Conservation (phyloP, 116 monocot genomes). For the Dioscorea cayenensis region DNA sequence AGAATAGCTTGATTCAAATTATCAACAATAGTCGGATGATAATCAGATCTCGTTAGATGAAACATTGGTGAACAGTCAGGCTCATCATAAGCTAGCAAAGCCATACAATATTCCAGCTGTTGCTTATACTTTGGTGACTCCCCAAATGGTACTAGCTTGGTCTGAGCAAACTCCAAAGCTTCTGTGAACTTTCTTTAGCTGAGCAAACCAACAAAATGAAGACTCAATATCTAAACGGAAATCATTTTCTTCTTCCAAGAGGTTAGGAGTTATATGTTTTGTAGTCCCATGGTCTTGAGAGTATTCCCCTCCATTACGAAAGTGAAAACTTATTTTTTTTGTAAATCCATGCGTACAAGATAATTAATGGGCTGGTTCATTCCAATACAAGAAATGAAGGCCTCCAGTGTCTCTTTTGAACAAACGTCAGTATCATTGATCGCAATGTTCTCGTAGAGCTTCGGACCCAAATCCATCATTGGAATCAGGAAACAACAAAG, state of each 20-base stretch:
- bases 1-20: constrained; percentile 74
- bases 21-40: constrained; percentile 69
- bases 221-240: constrained; percentile 93
- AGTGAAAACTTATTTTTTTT: constrained; percentile 68
- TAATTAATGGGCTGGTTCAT: constrained; percentile 63
- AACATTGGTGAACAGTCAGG: constrained; percentile 95
- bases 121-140: constrained; percentile 63
- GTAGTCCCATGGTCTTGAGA: constrained; percentile 83
- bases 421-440: constrained; percentile 76
- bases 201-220: constrained; percentile 80
- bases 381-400: constrained; percentile 66
- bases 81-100: constrained; percentile 79
- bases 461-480: too few species aligned
- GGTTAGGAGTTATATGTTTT: constrained; percentile 58
- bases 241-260: constrained; percentile 78
- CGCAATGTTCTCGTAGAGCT: too few species aligned
- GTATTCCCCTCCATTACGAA: constrained; percentile 74
- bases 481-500: too few species aligned
- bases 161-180: constrained; percentile 95
- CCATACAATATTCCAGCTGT: constrained; percentile 89
- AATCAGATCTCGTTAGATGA: constrained; percentile 67
- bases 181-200: constrained; percentile 70
- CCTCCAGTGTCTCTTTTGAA: constrained; percentile 93
- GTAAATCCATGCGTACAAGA: constrained; percentile 59
- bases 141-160: constrained; percentile 65